phyloP scores from a whole-genome alignment of 805 yeast species.

The Ogataea zsoltii region DNA sequence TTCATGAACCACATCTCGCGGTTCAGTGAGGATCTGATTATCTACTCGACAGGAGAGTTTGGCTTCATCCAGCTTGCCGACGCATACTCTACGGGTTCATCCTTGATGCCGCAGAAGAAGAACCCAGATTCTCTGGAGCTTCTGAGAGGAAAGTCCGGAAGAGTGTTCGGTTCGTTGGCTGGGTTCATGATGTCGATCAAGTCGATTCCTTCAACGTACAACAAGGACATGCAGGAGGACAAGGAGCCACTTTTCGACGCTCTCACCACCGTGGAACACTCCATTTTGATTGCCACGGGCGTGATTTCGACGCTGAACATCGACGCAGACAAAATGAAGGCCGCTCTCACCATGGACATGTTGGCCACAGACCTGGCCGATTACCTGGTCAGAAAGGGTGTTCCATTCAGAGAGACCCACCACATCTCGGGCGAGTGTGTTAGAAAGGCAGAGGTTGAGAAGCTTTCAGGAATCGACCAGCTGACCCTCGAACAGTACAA shows the following conservation, averaged over 20 bases:
- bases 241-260: constrained; percentile 97
- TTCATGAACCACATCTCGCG: constrained; percentile 96
- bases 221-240: constrained; percentile 98
- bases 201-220: constrained; percentile 97
- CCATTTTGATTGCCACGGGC: constrained; percentile 92
- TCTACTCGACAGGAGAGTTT: constrained; percentile 97
- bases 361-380: constrained; percentile 98
- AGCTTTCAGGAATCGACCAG: constrained; percentile 82
- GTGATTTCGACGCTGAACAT: constrained; percentile 85
- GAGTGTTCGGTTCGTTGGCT: constrained; percentile 91
- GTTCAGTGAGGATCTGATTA: constrained; percentile 90
- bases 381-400: constrained; percentile 95
- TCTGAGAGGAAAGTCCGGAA: constrained; percentile 94
- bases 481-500: constrained; percentile 76
- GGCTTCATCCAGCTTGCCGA: constrained; percentile 92
- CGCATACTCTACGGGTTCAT: constrained; percentile 97
- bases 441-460: constrained; percentile 77
- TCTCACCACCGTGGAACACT: constrained; percentile 87
- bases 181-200: constrained; percentile 96
- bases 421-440: constrained; percentile 99
- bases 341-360: constrained; percentile 97
- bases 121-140: constrained; percentile 96
- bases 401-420: constrained; percentile 98
- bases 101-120: constrained; percentile 98
- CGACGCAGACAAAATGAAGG: constrained; percentile 73